Evolutionary conservation across 305 asterid genomes (phyloP).

Genomic region (Fraxinus floribunda): DNA sequence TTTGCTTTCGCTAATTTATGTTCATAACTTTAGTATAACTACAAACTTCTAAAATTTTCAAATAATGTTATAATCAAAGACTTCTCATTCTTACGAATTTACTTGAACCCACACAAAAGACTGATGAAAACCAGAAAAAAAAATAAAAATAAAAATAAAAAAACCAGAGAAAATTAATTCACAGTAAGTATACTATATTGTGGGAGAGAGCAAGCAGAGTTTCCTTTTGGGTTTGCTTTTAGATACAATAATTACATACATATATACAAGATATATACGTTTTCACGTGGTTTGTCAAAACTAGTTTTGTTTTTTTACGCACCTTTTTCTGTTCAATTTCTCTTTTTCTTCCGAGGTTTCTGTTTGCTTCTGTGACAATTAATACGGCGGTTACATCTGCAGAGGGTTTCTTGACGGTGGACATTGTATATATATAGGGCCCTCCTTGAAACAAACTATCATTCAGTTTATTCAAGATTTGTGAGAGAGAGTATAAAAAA

Average conservation of each 20-base stretch:
- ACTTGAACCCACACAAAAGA: constrained; percentile 24
- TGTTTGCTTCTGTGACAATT: constrained; percentile 48
- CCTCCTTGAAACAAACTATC: constrained; percentile 16
- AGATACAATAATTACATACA: constrained; percentile 5
- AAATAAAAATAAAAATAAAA: background rate
- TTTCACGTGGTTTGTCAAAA: constrained; percentile 43
- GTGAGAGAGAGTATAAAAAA: constrained; percentile 5
- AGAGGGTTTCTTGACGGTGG: constrained; percentile 48
- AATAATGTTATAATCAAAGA: background rate
- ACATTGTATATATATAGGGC: constrained; percentile 34
- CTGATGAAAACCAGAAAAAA: background rate
- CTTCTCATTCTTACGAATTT: too few species aligned
- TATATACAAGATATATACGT: background rate
- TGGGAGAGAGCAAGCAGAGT: constrained; percentile 8
- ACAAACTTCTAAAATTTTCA: background rate
- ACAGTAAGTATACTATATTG: background rate
- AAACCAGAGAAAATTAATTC: background rate
- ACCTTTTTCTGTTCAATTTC: constrained; percentile 30
- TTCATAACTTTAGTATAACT: background rate
- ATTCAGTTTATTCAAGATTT: constrained; percentile 11
- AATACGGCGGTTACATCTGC: constrained; percentile 52
- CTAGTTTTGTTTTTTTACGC: constrained; percentile 21
- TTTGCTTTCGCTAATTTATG: background rate
- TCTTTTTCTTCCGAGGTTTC: constrained; percentile 37
- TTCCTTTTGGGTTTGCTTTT: constrained; percentile 26